Evolutionary conservation across 2,329 filamentous ascomycete genomes (phyloP), one percentile per base, ranked within the genome.

Genomic region (Colletotrichum sp.): DNA sequence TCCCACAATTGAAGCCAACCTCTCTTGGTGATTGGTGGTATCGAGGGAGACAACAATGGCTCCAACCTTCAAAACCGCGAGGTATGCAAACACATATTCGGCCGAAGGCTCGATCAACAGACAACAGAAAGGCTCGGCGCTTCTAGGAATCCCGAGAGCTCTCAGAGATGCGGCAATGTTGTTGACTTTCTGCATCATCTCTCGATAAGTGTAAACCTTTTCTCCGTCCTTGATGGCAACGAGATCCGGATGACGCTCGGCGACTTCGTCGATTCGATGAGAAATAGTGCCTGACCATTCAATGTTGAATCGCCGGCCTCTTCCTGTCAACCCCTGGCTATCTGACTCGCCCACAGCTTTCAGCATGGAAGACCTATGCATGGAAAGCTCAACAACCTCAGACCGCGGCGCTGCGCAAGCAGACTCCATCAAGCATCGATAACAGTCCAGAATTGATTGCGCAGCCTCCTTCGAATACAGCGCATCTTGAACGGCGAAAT

Each of bases 1-100:
- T 0, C 16, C 12, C 10, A 55, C 28, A 30, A 71, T 30, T 3
- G n/a, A 9, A n/a, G 68, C 8, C 13, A 71, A 16, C 3, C 68
- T 71, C 2, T 64, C 68, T 21, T 30, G 24, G 30, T 71, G 68
- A 24, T 71, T 71, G 5, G 68, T 65, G 5, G 43, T 65, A 13
- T 65, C 68, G 18, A 90, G 79, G 2, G 86, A 85, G 6, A 87
- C 80, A 34, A 85, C 86, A 3, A 83, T 77, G 10, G 79, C 81
- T 4, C 86, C 87, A n/a, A 85, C 68, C 0, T 82, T 79, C 71
- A 83, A 75, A 30, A 88, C 85, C 4, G 85, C 87, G 3, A 89
- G 81, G 59, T 88, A 75, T 0, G 83, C 84, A 48, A 72, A 80
- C 5, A 86, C 78, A 78, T 79, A 85, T 56, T 87, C 83, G 0